phyloP scores from a whole-genome alignment of 2,329 filamentous ascomycete species.

The Tolypocladium cylindrosporum region DNA sequence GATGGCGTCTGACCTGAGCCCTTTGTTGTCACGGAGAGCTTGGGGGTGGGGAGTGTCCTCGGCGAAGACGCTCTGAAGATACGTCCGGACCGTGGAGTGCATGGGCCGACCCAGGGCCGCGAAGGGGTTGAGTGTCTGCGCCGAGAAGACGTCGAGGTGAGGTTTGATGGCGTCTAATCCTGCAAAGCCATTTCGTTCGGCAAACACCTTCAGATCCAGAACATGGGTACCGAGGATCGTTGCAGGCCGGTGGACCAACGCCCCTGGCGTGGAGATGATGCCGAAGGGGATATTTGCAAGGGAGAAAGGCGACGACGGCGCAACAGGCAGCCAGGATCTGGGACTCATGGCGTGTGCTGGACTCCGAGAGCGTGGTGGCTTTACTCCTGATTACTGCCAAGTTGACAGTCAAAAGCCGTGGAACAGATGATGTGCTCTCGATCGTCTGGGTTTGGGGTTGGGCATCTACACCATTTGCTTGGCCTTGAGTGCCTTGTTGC shows the following conservation, averaged over 20 bases:
- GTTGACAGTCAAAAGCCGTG: too few relatives aligned
- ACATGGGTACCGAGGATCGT: constrained; percentile 65
- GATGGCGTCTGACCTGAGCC: constrained; percentile 17
- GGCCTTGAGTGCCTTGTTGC: too few relatives aligned
- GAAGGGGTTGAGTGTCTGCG: constrained; percentile 20
- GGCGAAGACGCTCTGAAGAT: constrained; percentile 52
- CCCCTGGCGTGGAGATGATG: constrained; percentile 57
- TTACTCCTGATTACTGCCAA: too few relatives aligned
- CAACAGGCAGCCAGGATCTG: constrained; percentile 16
- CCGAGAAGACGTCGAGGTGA: constrained; percentile 12
- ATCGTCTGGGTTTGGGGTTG: too few relatives aligned
- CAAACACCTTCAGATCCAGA: constrained; percentile 58
- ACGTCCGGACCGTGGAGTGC: constrained; percentile 56
- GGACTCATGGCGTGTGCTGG: too few relatives aligned
- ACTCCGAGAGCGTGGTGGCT: too few relatives aligned
- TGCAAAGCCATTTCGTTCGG: constrained; percentile 30
- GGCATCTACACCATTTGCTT: too few relatives aligned
- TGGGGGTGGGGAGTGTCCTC: constrained; percentile 37
- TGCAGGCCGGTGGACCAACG: constrained; percentile 50
- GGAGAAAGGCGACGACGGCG: constrained; percentile 42
- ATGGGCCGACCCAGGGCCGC: constrained; percentile 53
- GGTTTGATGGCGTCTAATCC: background rate
- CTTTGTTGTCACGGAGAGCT: constrained; percentile 24
- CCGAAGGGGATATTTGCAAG: constrained; percentile 76
- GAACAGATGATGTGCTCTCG: too few relatives aligned